A percentile compares a stretch with the other conserved stretches of the same genome.
Conservation (phyloP, 768 basidiomycete species). For the Mycena venus region DNA sequence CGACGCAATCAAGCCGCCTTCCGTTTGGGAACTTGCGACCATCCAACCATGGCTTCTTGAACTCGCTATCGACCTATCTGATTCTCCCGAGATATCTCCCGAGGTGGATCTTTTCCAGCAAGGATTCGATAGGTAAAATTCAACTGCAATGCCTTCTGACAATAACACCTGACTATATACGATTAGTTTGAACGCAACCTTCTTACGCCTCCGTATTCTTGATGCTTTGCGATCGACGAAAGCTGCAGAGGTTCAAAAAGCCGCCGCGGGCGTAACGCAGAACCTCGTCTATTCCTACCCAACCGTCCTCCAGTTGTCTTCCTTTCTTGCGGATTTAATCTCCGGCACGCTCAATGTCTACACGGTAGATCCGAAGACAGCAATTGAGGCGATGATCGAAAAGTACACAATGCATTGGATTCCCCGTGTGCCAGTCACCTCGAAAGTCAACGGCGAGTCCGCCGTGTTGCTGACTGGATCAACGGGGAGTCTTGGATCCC, state of each 20-base stretch:
- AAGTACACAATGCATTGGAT: too few species aligned
- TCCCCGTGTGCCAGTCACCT: too few species aligned
- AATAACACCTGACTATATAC: neutral
- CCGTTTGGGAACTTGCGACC: slow-evolving; percentile 36
- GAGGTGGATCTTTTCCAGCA: slow-evolving; percentile 15
- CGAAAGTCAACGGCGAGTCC: too few species aligned
- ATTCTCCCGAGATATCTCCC: neutral
- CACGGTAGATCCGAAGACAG: slow-evolving; percentile 9
- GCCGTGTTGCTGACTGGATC: slow-evolving; percentile 41
- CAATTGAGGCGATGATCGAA: neutral
- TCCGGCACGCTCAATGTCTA: too few species aligned
- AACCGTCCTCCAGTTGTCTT: slow-evolving; percentile 9
- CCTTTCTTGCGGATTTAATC: neutral
- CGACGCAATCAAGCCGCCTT: slow-evolving; percentile 39
- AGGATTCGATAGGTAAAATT: slow-evolving; percentile 35
- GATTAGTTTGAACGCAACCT: slow-evolving; percentile 44
- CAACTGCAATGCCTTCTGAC: neutral
- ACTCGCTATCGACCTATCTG: slow-evolving; percentile 34
- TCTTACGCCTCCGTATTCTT: slow-evolving; percentile 30
- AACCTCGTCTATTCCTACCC: neutral
- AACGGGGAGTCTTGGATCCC: slow-evolving; percentile 42
- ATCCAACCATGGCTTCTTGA: slow-evolving; percentile 42
- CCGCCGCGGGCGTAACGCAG: neutral
- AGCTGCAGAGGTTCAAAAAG: neutral
- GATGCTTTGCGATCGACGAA: neutral